Conservation (phyloP, 2,329 filamentous ascomycete species). For the Calonectria pseudoturangicola region DNA sequence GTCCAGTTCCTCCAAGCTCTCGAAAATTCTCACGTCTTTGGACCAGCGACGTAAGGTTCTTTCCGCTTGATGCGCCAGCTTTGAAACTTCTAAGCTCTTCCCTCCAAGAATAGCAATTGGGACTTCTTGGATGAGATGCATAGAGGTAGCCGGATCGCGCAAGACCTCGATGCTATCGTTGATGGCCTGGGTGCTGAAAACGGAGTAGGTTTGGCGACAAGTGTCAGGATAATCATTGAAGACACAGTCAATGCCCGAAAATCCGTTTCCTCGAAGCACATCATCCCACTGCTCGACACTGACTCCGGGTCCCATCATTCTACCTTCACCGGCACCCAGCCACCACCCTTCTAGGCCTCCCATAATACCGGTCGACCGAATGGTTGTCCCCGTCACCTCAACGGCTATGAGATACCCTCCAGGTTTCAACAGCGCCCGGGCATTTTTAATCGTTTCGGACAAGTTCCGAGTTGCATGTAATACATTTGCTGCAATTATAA, state of each 20-base stretch:
- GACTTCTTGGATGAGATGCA: neutral
- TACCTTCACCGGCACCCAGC: neutral
- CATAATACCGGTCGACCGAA: neutral
- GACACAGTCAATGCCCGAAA: neutral
- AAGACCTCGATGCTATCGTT: neutral
- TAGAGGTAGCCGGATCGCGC: neutral
- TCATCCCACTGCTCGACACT: neutral
- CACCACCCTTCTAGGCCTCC: slow-evolving; percentile 2
- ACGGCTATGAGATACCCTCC: neutral
- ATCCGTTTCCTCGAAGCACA: neutral
- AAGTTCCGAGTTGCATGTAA: neutral
- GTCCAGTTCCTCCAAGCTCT: neutral
- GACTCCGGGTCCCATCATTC: neutral
- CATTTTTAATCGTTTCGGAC: neutral
- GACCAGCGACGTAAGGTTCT: neutral
- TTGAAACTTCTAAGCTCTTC: neutral
- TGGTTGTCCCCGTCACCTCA: neutral
- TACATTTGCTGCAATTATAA: slow-evolving; percentile 6
- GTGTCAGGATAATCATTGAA: neutral
- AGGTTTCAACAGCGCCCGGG: neutral
- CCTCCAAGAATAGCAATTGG: neutral
- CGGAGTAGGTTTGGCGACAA: neutral
- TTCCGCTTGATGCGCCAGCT: neutral
- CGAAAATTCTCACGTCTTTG: neutral
- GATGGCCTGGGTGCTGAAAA: neutral